Evolutionary conservation across 805 yeast species (phyloP), one percentile per base, ranked within the genome.

Genomic region (Wickerhamiella musiphila): DNA sequence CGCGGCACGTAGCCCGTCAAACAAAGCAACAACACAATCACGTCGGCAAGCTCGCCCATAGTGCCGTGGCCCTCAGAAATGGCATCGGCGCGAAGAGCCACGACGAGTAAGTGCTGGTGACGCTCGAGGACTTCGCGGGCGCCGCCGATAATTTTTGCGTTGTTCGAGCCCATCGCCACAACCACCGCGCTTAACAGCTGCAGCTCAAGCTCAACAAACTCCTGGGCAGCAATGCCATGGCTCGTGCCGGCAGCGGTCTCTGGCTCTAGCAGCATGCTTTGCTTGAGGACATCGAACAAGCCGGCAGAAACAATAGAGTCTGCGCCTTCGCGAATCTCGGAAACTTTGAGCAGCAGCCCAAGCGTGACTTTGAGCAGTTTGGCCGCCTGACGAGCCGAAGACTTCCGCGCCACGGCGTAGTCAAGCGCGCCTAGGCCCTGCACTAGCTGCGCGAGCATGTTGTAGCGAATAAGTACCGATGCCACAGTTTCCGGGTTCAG

Each of bases 161-260:
- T 79, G 26, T 73, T 71, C 4, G 84, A 73, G 0, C 94, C 93
- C 60, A 78, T 66, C 2, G 92, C 69, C 7, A 83, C 56, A 4
- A 77, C 54, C 6, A 78, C 57, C 1, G 92, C 71, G 7, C 71
- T 53, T 3, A 81, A 58, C 29, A 82, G 55, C 45, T 78, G 93
- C 50, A 81, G 76, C 2, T 75, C 59, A 0, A 93, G 90, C 21
- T 74, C 63, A 25, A 78, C 58, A 13, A 78, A 55, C 37, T 78
- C 92, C 47, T 69, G 73, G 31, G 16, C 47, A 11, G 30, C 23
- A n/a, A n/a, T n/a, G n/a, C n/a, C n/a, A 7, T 23, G 26, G 33
- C 64, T 70, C 29, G 78, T 54, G 0, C 92, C 93, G 22, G 82
- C 56, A 47, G 78, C 94, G 1, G 90, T 83, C 50, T 84, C 94